Base-by-base conservation (phyloP, 495 filamentous ascomycete species). In the Aspergillus haitiensis region DNA sequence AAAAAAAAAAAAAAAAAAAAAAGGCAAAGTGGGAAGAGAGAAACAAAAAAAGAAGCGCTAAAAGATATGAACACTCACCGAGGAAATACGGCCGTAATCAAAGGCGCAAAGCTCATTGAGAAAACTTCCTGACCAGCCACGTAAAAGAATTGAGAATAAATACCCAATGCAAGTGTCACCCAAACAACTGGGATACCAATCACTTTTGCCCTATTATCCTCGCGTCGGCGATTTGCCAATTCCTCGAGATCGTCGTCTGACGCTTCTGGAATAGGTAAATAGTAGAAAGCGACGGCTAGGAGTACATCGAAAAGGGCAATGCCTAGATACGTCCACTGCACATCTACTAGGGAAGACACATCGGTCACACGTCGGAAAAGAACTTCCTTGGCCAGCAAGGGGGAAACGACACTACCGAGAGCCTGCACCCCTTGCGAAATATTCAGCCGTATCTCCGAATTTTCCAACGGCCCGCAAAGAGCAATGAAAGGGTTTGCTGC, bases 241-340 rank as follows among this genome's bases (percentile, higher is more conserved):
- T 81, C 78, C 59, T 85, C 76, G 9, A 90, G 71, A 46, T 89
- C 87, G 15, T 79, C 75, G 63, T 89, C 87, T 2, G 83, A 82
- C 5, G 85, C 85, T 72, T 89, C 87, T 5, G 87, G 87, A 7
- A 90, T 75, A 5, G 81, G 81, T 0, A 87, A 69, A 64, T 89
- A 89, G 60, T 83, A 86, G 67, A 87, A 88, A 0, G 74, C 80
- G 11, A 88, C 73, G 7, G 86, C 87, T 2, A 90, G 75, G 7
- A 86, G 67, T 13, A 88, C 75, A 50, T 81, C 85, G 64, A 88
- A 88, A 1, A 89, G 73, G 3, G 84, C 79, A 51, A 88, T 88
- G 39, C 82, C 86, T 5, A 90, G 82, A 55, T 89, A 89, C 13
- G 86, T 80, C 87, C 87, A 90, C 67, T 90, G 87, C 1, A 88